Evolutionary conservation across 345 rosid species (phyloP).

Genomic region (Luvunga scandens): DNA sequence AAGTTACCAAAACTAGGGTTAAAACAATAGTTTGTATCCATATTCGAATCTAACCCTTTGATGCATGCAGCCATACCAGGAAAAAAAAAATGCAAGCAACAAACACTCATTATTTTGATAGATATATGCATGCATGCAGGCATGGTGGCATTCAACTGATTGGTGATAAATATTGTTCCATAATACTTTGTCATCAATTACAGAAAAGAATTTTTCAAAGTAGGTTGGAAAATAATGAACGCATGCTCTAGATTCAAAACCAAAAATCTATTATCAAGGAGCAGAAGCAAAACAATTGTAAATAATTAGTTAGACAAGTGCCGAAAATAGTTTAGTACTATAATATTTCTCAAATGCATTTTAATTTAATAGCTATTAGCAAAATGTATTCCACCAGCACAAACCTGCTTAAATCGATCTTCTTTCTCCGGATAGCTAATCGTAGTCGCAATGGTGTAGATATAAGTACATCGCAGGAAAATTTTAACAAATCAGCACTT

Average conservation of each 20-base stretch:
- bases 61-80: not conserved
- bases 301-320: not conserved
- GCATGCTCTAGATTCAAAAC: not conserved
- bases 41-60: not conserved
- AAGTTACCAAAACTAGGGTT: not conserved
- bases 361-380: not conserved
- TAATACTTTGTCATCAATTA: not conserved
- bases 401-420: constrained; percentile 83
- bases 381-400: constrained; percentile 15
- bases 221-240: not conserved
- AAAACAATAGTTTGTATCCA: not conserved
- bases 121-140: not conserved
- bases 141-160: not conserved
- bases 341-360: not conserved
- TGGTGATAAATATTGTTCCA: not conserved
- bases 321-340: not conserved
- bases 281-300: not conserved
- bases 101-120: not conserved
- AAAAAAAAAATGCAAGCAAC: not conserved
- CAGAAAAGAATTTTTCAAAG: not conserved
- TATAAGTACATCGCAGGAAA: constrained; percentile 74
- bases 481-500: constrained; percentile 60
- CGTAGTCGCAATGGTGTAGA: constrained; percentile 79
- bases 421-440: constrained; percentile 62
- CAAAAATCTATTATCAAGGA: not conserved